phyloP scores from a whole-genome alignment of 371 early-diverging fungal species.

The Mucor racemosus region DNA sequence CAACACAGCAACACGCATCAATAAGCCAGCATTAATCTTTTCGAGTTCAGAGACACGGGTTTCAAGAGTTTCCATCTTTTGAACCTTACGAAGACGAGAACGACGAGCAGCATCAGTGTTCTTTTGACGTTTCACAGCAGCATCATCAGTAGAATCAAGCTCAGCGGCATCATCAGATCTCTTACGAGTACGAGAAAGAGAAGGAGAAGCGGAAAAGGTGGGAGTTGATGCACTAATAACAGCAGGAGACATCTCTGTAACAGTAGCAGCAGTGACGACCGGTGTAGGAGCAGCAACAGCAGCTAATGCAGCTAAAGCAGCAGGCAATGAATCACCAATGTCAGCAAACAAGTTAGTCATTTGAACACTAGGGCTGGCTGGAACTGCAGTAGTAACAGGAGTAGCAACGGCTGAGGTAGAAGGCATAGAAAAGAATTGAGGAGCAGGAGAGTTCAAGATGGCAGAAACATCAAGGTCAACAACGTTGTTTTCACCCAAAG shows the following conservation, averaged over 20 bases:
- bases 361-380: neutral
- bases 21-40: constrained; percentile 65
- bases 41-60: constrained; percentile 75
- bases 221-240: constrained; percentile 30
- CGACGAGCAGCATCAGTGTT: constrained; percentile 95
- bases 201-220: constrained; percentile 26
- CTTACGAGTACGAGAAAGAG: constrained; percentile 20
- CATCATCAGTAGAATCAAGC: constrained; percentile 37
- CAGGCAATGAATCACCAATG: constrained; percentile 32
- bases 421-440: constrained; percentile 9
- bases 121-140: constrained; percentile 65
- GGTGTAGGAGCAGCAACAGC: constrained; percentile 27
- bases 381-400: constrained; percentile 1
- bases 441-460: constrained; percentile 27
- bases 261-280: neutral
- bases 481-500: neutral
- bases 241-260: constrained; percentile 21
- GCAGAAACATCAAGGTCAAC: constrained; percentile 36
- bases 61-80: constrained; percentile 81
- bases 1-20: constrained; percentile 70
- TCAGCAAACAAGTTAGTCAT: constrained; percentile 31
- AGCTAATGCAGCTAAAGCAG: constrained; percentile 35
- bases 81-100: constrained; percentile 84
- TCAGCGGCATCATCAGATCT: constrained; percentile 20
- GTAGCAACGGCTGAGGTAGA: constrained; percentile 3